phyloP scores from a whole-genome alignment of 2,329 filamentous ascomycete genomes.

The Endoconidiophora laricicola region DNA sequence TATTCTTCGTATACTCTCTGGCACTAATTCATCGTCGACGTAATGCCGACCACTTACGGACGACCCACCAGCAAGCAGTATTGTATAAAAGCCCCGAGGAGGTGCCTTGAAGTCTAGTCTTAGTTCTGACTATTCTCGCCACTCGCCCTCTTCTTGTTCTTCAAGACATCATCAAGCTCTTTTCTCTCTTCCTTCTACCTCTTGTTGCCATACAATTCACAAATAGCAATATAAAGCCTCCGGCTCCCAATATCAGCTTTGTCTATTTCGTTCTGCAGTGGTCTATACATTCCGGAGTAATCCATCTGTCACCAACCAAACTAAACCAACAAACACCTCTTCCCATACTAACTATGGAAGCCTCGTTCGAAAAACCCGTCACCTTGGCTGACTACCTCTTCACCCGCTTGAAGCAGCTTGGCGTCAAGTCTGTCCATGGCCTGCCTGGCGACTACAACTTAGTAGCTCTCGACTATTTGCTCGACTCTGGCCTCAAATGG shows the following conservation, averaged over 20 bases:
- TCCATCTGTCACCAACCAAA: not conserved
- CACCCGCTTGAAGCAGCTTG: constrained; percentile 44
- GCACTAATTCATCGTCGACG: not conserved
- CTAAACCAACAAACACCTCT: not conserved
- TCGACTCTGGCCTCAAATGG: constrained; percentile 42
- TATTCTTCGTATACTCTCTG: not conserved
- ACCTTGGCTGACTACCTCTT: constrained; percentile 55
- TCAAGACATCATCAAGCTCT: not conserved
- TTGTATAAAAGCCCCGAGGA: constrained; percentile 2
- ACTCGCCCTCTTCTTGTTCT: not conserved
- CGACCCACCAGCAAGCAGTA: not conserved
- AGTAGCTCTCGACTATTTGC: constrained; percentile 48
- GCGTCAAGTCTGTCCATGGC: constrained; percentile 48
- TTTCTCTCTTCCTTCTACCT: not conserved
- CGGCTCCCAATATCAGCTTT: not conserved
- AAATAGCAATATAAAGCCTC: constrained; percentile 5
- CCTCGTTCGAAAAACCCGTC: constrained; percentile 28
- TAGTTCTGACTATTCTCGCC: not conserved
- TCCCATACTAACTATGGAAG: constrained; percentile 2
- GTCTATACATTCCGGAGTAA: not conserved
- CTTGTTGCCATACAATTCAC: not conserved
- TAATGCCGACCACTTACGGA: not conserved
- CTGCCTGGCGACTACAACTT: constrained; percentile 63
- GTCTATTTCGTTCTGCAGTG: not conserved
- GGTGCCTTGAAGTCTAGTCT: not conserved